These are phyloP conservation scores for Solanum paucissectum DNA, from an alignment of 257 asterid genomes.

Conservation along the genomic window DNA sequence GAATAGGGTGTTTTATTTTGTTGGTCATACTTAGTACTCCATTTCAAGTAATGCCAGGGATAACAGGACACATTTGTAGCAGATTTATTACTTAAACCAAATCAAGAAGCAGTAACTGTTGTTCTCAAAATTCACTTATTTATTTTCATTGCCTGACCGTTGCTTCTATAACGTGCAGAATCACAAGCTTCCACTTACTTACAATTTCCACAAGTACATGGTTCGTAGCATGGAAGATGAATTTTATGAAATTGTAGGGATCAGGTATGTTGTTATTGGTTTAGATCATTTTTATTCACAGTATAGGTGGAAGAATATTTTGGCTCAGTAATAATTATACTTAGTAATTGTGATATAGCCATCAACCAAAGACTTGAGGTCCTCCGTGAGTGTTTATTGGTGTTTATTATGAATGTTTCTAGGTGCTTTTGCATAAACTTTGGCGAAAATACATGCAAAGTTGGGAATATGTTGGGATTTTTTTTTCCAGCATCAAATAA, in stretches of 20 bases:
- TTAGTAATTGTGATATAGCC: background rate
- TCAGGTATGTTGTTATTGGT: constrained; percentile 35
- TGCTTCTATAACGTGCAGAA: constrained; percentile 30
- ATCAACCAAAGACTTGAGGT: background rate
- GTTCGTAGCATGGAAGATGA: constrained; percentile 96
- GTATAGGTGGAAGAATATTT: background rate
- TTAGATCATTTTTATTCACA: background rate
- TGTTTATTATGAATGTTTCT: background rate
- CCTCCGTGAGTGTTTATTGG: background rate
- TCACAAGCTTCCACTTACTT: constrained; percentile 62
- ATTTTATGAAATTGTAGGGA: constrained; percentile 71
- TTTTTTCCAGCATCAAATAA: background rate
- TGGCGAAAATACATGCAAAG: background rate
- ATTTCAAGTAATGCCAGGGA: background rate
- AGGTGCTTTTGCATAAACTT: background rate
- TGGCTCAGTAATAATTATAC: background rate
- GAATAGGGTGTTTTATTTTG: background rate
- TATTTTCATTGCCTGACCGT: background rate
- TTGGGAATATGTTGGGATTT: background rate
- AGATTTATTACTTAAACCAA: background rate
- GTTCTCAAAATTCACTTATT: background rate
- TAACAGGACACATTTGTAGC: background rate
- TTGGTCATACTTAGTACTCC: background rate
- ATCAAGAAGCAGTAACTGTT: background rate
- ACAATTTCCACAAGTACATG: constrained; percentile 82